phyloP scores from a whole-genome alignment of 1,284 basidiomycete species.

The Sphaerobolus stellatus region DNA sequence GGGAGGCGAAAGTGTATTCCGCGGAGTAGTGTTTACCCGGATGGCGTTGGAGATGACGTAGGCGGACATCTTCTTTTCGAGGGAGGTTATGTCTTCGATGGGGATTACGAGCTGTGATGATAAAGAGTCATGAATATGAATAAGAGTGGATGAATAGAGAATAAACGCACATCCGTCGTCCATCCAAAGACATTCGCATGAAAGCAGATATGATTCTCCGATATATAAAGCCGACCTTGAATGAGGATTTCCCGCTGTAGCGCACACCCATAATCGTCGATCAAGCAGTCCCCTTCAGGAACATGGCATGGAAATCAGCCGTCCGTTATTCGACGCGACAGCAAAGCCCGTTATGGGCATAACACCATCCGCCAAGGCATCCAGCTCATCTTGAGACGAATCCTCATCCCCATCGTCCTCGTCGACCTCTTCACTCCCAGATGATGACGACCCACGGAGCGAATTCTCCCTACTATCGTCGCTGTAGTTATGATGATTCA shows the following conservation, averaged over 20 bases:
- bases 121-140: constrained; percentile 5
- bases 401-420: constrained; percentile 43
- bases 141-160: background rate
- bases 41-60: constrained; percentile 99
- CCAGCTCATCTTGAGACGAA: constrained; percentile 27
- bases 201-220: constrained; percentile 98
- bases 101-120: constrained; percentile 83
- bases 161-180: constrained; percentile 84
- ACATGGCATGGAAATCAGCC: constrained; percentile 94
- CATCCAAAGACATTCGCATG: constrained; percentile 99
- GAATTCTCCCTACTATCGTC: too few species aligned
- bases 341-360: constrained; percentile 92
- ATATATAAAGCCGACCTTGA: constrained; percentile 95
- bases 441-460: constrained; percentile 31
- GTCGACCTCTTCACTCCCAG: constrained; percentile 26
- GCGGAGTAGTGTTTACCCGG: constrained; percentile 80
- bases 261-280: constrained; percentile 98
- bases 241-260: constrained; percentile 95
- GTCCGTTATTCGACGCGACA: constrained; percentile 93
- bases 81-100: constrained; percentile 84
- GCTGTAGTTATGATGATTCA: background rate
- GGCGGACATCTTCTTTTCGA: constrained; percentile 99
- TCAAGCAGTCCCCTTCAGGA: constrained; percentile 96
- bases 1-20: constrained; percentile 94
- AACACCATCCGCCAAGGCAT: constrained; percentile 59